Conservation (phyloP, 805 yeast species). For the Hanseniaspora valbyensis region DNA sequence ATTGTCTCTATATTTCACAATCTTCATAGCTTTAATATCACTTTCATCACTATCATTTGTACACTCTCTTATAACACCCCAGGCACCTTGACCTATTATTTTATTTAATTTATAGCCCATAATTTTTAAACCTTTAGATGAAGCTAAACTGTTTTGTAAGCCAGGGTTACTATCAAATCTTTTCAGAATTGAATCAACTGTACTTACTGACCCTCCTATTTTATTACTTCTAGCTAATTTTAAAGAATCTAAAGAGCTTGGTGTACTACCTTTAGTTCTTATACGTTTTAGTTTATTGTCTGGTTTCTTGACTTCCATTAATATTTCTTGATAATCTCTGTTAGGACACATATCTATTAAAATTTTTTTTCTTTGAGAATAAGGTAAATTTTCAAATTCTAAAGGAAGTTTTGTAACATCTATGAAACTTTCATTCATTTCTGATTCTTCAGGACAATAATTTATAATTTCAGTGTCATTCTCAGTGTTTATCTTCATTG, state of each 20-base stretch:
- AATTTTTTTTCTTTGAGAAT: slow-evolving; percentile 46
- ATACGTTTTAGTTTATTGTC: slow-evolving; percentile 19
- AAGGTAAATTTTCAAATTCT: slow-evolving; percentile 46
- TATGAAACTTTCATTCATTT: neutral
- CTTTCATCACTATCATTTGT: slow-evolving; percentile 19
- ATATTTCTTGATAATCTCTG: slow-evolving; percentile 29
- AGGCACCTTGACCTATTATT: slow-evolving; percentile 78
- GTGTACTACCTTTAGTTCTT: neutral
- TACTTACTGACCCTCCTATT: neutral
- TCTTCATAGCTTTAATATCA: slow-evolving; percentile 48
- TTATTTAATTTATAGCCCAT: slow-evolving; percentile 56
- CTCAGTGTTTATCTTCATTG: slow-evolving; percentile 5
- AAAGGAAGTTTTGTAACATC: slow-evolving; percentile 33
- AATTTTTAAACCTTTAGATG: slow-evolving; percentile 56
- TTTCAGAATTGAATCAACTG: neutral
- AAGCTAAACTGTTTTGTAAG: neutral
- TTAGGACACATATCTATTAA: slow-evolving; percentile 30
- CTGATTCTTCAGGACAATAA: neutral
- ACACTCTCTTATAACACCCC: slow-evolving; percentile 77
- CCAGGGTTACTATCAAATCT: neutral
- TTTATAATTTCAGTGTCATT: neutral
- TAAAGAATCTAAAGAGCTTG: neutral
- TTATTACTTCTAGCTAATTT: neutral
- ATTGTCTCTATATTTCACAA: slow-evolving; percentile 41
- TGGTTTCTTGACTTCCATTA: slow-evolving; percentile 20